Base-by-base conservation (phyloP, 306 rosid species). In the Fragaria ananassa region DNA sequence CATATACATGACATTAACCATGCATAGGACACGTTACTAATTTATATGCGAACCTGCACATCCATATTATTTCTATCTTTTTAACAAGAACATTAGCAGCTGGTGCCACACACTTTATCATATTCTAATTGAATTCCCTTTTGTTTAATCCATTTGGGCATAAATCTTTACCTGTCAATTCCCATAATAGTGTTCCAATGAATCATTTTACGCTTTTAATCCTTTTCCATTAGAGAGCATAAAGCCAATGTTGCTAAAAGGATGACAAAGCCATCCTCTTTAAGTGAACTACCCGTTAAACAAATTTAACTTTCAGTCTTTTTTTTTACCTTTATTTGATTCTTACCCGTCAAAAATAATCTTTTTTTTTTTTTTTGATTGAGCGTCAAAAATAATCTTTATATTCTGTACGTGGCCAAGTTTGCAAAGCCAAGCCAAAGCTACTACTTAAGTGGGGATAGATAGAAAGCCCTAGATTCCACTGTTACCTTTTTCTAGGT, bases 381-480 rank as follows among this genome's bases (percentile, higher is more conserved):
- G n/a, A n/a, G n/a, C 27, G 47, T 19, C 46, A 35, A 64, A 61
- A 19, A 64, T 17, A 17, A 37, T 12, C 27, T 57, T 41, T 25
- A 49, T 39, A 49, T 39, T 39, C 67, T 11, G 21, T n/a, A 44
- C 13, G 37, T 71, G 79, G 53, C 72, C 76, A 46, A 54, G 74
- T 49, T 72, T 57, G 77, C 6, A 50, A 50, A 80, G 85, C 79
- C 72, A 78, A 81, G 83, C 61, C 71, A 58, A 78, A 85, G 84
- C 64, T 79, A 80, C 35, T 11, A 12, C 29, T 66, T 8, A 15
- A 44, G 70, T 12, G 64, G 72, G 75, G 75, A 42, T 42, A 42
- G 46, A 42, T 42, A 9, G 42, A 51, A 23, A 14, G 75, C 41
- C 83, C 25, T 72, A 3, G 90, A 66, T 75, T 85, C 85, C 58